These are phyloP conservation scores for Adiantum capillusveneris DNA, from an alignment of 75 land plant species.

Conservation along the genomic window DNA sequence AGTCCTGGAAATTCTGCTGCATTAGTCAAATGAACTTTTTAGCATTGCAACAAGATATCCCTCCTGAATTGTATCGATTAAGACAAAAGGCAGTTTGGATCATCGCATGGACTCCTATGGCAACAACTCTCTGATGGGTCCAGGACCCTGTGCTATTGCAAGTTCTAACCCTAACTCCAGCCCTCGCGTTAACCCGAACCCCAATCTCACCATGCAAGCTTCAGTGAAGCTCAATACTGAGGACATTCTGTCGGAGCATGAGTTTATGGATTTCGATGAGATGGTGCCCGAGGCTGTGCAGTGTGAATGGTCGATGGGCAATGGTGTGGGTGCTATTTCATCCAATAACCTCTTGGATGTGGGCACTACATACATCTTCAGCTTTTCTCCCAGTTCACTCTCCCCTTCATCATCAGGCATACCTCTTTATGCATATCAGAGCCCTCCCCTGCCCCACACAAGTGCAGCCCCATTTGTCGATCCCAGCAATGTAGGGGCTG, in stretches of 20 bases:
- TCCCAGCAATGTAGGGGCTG: not conserved
- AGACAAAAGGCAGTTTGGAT: no score
- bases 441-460: not conserved
- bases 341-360: not conserved
- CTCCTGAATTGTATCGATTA: no score
- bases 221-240: not conserved
- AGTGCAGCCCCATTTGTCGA: not conserved
- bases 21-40: no score
- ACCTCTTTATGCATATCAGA: not conserved
- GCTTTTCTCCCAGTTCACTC: not conserved
- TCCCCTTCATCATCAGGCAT: not conserved
- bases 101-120: not conserved
- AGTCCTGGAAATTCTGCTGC: not conserved
- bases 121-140: not conserved
- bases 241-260: not conserved
- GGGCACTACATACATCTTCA: not conserved
- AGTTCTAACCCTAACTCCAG: not conserved
- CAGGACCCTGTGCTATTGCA: not conserved
- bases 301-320: no score
- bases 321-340: not conserved
- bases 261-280: not conserved
- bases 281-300: not conserved
- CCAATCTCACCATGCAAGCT: not conserved
- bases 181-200: not conserved
- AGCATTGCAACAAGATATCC: no score